Evolutionary conservation across 2,329 filamentous ascomycete genomes (phyloP), one percentile per base, ranked within the genome.

Genomic region (Trichoderma sp.): DNA sequence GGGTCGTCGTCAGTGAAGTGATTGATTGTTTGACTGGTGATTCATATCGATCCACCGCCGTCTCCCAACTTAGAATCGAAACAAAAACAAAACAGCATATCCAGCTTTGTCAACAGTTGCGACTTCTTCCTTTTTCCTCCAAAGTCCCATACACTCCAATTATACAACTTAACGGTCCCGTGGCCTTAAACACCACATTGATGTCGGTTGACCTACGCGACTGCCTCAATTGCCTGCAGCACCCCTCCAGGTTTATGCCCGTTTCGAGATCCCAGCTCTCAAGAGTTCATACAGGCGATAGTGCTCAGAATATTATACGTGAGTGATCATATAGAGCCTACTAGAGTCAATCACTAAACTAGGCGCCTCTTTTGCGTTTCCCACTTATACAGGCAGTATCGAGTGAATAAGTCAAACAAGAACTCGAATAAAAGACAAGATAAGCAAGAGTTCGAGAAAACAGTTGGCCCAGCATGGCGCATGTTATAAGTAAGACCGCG

Each of bases 161-260:
- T 28, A 47, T 26, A 36, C n/a, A 30, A 68, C 5, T 59, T 59
- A 36, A 72, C 70, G 70, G 70, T 50, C 53, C 53, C 28, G 26
- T 15, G 63, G 36, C 69, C 71, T 77, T 76, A 75, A 74, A 81
- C 75, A 80, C 84, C 78, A 85, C 77, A 85, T 87, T 87, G 85
- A 88, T 88, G 86, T 88, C 86, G 85, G 84, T 87, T 86, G 85
- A 87, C 82, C 79, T 86, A 76, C 86, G 86, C 75, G 84, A 83
- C 78, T 86, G 85, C 80, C 85, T 87, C 78, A 84, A 87, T 74
- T 88, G 86, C 80, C 82, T 88, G 78, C 84, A 85, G 78, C 85
- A 87, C 80, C 86, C 86, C 72, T 85, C 84, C 76, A 85, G 86
- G 79, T 88, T 87, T 81, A 87, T 87, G 86, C 83, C 85, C 81